Base-by-base conservation (phyloP, 805 yeast species). In the Zygosaccharomyces lentus region DNA sequence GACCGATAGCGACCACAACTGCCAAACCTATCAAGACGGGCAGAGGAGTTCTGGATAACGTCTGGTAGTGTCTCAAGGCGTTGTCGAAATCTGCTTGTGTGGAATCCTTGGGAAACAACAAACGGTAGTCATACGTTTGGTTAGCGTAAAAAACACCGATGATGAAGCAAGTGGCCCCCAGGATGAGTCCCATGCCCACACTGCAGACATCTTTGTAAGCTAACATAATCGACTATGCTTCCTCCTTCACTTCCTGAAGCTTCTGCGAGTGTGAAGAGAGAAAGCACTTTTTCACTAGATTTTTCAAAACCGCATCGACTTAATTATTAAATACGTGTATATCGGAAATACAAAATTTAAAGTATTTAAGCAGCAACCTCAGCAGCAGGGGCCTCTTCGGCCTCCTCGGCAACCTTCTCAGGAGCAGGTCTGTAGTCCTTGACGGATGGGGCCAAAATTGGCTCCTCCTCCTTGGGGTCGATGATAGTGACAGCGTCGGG, bases 381-480 rank as follows among this genome's bases (percentile, higher is more conserved):
- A 45, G 50, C 52, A 34, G 40, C 49, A 21, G 42, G 41, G 35
- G 63, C 68, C 46, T 59, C 48, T 32, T 58, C 50, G 40, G 62
- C 62, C 39, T 47, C 50, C 41, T 46, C 51, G 26, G 47, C 51
- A 24, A 24, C 38, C 29, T 46, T 46, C 40, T 47, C 50, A 47
- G 67, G 70, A 57, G 65, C 67, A 56, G 68, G 67, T 65, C 68
- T 67, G 87, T 86, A 84, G 71, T 80, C 80, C 72, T 80, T 83
- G 70, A 87, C 96, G 61, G 80, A 72, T 70, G 96, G 95, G 68
- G 82, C 88, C 62, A 80, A 76, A 66, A 84, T 74, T 57, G 72
- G 75, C 71, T 81, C 87, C 70, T 90, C 96, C 68, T 89, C 96
- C 85, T 90, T 90, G 75, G 96, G 96, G 73, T 87, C 96, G 65